phyloP scores from a whole-genome alignment of 176 grass and related monocot genomes.

The Bonia amplexicaulis region DNA sequence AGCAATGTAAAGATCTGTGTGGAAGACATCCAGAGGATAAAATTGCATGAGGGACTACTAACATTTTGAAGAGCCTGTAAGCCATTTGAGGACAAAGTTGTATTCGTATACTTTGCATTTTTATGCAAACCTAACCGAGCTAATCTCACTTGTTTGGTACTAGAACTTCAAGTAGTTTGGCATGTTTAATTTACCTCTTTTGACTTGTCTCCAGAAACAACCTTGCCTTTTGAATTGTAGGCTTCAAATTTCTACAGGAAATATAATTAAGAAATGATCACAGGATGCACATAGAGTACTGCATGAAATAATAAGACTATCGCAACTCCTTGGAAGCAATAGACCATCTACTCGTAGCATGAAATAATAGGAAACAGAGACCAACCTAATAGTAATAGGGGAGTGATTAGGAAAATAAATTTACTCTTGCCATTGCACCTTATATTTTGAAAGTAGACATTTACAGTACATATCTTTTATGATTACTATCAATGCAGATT shows the following conservation, averaged over 20 bases:
- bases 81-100: not conserved
- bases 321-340: not conserved
- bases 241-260: conserved; percentile 88
- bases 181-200: conserved; percentile 59
- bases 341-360: not conserved
- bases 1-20: not conserved
- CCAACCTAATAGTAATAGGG: not conserved
- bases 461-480: not conserved
- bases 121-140: not conserved
- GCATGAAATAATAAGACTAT: conserved; percentile 1
- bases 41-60: not conserved
- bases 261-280: conserved; percentile 27
- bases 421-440: not conserved
- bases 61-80: conserved; percentile 6
- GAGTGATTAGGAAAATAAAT: not conserved
- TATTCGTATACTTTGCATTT: not conserved
- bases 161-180: conserved; percentile 5
- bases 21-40: not conserved
- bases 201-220: conserved; percentile 85
- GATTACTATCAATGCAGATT: conserved; percentile 2
- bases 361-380: not conserved
- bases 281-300: not conserved
- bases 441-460: not conserved
- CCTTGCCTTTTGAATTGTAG: conserved; percentile 76
- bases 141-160: conserved; percentile 4